These are phyloP conservation scores for Mentha longifolia DNA, from an alignment of 257 asterid species.

Conservation along the genomic window DNA sequence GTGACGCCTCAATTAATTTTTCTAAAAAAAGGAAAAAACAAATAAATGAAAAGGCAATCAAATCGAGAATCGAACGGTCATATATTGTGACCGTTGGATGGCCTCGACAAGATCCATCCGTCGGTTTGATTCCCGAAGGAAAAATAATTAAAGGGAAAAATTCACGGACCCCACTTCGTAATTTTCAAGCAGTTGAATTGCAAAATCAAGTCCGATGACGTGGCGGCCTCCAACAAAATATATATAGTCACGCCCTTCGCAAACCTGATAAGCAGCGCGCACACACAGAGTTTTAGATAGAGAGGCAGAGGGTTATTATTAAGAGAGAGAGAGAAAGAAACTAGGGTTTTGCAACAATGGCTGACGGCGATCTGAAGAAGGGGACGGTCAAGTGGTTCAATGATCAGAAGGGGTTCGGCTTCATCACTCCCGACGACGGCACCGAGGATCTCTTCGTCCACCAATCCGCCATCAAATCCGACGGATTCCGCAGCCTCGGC, in stretches of 20 bases:
- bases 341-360: constrained; percentile 54
- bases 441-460: constrained; percentile 86
- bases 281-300: constrained; percentile 3
- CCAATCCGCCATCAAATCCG: constrained; percentile 72
- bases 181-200: constrained; percentile 36
- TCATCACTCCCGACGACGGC: constrained; percentile 86
- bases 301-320: not conserved
- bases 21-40: not conserved
- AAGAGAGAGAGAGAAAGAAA: constrained; percentile 29
- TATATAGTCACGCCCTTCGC: constrained; percentile 21
- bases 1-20: not conserved
- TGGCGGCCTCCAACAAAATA: constrained; percentile 37
- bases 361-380: constrained; percentile 46
- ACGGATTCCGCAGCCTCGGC: constrained; percentile 72
- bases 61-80: constrained; percentile 17
- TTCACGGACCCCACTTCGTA: constrained; percentile 50
- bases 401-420: constrained; percentile 82
- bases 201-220: constrained; percentile 47
- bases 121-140: constrained; percentile 1
- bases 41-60: not conserved
- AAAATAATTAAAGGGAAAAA: not conserved
- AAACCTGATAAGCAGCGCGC: not conserved
- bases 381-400: constrained; percentile 88
- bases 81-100: constrained; percentile 27
- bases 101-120: constrained; percentile 21